Evolutionary conservation across 2,329 filamentous ascomycete genomes (phyloP).

Genomic region (Pestalotiopsis sp.): DNA sequence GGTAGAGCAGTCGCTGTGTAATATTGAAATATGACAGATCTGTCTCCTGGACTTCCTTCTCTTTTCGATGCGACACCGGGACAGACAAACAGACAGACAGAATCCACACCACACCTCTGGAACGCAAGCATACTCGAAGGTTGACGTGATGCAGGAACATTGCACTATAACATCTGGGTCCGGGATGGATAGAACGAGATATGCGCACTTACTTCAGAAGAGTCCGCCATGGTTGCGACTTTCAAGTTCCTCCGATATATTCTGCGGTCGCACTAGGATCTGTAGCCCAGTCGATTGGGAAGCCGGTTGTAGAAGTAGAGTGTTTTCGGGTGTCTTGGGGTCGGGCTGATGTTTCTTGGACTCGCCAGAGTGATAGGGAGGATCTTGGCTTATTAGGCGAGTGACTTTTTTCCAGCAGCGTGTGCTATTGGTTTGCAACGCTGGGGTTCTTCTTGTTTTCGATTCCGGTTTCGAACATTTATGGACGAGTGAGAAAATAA

Average conservation of each 20-base stretch:
- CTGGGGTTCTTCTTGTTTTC: neutral
- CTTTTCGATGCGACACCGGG: neutral
- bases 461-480: neutral
- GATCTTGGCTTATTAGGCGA: neutral
- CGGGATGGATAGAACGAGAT: neutral
- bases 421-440: neutral
- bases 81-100: neutral
- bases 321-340: neutral
- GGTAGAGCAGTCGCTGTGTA: neutral
- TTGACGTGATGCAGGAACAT: neutral
- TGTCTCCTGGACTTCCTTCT: neutral
- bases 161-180: neutral
- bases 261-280: neutral
- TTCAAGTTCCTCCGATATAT: neutral
- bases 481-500: neutral
- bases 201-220: constrained; percentile 7
- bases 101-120: neutral
- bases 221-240: constrained; percentile 6
- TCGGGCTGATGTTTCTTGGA: neutral
- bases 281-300: neutral
- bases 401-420: neutral
- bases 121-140: neutral
- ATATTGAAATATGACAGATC: neutral
- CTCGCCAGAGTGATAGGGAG: neutral
- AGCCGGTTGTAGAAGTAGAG: neutral